A percentile compares a stretch with the other conserved stretches of the same genome.
phyloP scores from a whole-genome alignment of 2,329 filamentous ascomycete genomes.

The Grosmannia serpens region DNA sequence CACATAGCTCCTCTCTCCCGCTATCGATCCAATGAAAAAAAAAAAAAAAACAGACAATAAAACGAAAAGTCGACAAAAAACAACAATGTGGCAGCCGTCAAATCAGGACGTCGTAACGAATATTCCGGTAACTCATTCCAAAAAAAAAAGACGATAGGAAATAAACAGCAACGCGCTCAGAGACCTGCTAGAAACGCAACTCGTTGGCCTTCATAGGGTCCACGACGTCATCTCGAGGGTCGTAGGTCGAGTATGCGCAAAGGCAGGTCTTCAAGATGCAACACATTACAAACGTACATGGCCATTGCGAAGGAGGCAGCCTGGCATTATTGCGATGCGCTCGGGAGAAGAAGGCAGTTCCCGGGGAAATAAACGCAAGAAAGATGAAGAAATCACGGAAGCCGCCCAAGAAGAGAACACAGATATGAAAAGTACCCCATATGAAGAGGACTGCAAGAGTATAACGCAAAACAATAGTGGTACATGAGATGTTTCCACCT shows the following conservation, averaged over 20 bases:
- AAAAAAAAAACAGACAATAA: background rate
- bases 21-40: background rate
- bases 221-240: background rate
- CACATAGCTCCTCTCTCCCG: background rate
- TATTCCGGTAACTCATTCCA: slow-evolving; percentile 4
- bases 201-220: background rate
- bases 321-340: slow-evolving; percentile 7
- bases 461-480: background rate
- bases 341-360: background rate
- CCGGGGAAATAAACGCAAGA: background rate
- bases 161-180: background rate
- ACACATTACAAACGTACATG: slow-evolving; percentile 1
- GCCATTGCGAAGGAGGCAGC: slow-evolving; percentile 4
- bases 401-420: background rate
- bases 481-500: slow-evolving; percentile 4
- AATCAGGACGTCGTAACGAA: slow-evolving; percentile 10
- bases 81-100: slow-evolving; percentile 5
- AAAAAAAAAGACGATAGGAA: background rate
- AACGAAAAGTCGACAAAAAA: background rate
- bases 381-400: background rate
- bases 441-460: background rate
- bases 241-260: background rate
- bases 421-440: background rate
- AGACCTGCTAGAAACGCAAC: background rate
- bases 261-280: background rate